Evolutionary conservation across 2,329 filamentous ascomycete species (phyloP).

Genomic region (Daldinia sp.): DNA sequence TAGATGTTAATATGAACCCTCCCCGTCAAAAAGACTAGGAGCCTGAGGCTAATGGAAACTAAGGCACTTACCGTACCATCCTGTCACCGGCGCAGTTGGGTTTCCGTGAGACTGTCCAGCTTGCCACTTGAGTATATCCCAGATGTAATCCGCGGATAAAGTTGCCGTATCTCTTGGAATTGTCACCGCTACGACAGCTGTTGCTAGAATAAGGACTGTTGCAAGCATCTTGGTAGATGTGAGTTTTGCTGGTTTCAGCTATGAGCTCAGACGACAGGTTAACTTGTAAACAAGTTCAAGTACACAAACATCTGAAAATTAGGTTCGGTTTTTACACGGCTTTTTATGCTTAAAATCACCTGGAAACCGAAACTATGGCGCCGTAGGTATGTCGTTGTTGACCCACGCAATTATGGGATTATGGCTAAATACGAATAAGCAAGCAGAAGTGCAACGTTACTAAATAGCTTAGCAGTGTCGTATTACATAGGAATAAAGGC

Average conservation of each 20-base stretch:
- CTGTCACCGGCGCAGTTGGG: conserved; percentile 10
- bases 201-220: background rate
- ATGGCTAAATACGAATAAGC: background rate
- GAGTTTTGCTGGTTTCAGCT: background rate
- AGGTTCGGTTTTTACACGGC: background rate
- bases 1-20: background rate
- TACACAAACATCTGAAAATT: background rate
- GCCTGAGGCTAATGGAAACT: background rate
- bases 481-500: background rate
- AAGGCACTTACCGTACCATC: conserved; percentile 27
- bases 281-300: background rate
- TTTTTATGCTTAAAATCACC: background rate
- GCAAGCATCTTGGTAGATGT: background rate
- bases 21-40: background rate
- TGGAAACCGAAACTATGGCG: background rate
- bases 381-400: background rate
- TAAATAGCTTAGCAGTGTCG: background rate
- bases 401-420: background rate
- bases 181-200: background rate
- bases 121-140: conserved; percentile 29
- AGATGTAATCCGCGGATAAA: conserved; percentile 19
- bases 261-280: background rate
- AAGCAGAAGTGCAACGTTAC: background rate
- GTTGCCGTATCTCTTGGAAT: background rate
- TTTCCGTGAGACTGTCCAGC: conserved; percentile 25